phyloP scores from a whole-genome alignment of 306 rosid genomes.

The Ammopiptanthus mongolicus region DNA sequence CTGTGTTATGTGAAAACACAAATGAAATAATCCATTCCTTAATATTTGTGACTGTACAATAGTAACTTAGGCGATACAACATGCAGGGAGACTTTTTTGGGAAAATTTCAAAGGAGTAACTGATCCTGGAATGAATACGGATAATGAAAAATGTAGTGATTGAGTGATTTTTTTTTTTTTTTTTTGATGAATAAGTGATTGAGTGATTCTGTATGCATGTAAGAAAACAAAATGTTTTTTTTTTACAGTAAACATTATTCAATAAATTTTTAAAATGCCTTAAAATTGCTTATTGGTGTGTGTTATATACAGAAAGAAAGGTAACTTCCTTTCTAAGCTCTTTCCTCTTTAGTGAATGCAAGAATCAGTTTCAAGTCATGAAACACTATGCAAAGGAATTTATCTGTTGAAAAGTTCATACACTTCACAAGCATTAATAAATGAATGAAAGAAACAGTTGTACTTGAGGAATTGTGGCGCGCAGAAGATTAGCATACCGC shows the following conservation, averaged over 20 bases:
- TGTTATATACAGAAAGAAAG: no score
- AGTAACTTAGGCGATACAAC: background rate
- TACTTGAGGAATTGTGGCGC: background rate
- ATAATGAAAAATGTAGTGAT: no score
- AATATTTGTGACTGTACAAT: background rate
- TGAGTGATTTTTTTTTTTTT: no score
- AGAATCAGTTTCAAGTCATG: background rate
- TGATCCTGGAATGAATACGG: background rate
- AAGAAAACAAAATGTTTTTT: no score
- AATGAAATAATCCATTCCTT: no score
- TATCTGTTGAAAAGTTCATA: background rate
- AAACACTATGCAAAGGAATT: background rate
- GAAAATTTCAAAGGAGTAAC: background rate
- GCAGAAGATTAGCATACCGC: background rate
- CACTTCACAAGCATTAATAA: background rate
- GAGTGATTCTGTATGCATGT: no score
- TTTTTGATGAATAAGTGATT: no score
- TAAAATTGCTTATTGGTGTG: background rate
- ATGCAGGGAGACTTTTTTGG: background rate
- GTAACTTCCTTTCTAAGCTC: background rate
- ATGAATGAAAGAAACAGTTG: background rate
- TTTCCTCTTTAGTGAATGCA: background rate
- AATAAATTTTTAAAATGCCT: no score
- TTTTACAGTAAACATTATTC: no score
- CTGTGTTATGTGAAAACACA: no score